phyloP scores from a whole-genome alignment of 768 basidiomycete genomes.

The Auricularia auricula-judae region DNA sequence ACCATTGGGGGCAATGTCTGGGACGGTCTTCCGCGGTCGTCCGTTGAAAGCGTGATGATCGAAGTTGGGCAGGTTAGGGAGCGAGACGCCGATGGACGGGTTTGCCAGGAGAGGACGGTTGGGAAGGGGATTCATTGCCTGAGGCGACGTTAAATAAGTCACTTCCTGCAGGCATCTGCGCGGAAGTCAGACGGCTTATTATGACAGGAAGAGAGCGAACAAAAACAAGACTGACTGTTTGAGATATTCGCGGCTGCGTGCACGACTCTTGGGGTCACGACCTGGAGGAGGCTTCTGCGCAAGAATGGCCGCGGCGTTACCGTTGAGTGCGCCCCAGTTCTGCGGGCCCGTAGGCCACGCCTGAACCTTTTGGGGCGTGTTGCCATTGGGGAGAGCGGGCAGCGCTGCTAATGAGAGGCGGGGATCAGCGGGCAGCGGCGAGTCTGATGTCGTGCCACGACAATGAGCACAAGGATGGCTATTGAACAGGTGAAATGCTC shows the following conservation, averaged over 20 bases:
- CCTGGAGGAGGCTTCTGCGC: constrained; percentile 63
- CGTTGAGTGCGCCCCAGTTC: constrained; percentile 22
- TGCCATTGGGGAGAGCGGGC: constrained; percentile 40
- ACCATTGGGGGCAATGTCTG: constrained; percentile 39
- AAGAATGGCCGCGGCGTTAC: constrained; percentile 30
- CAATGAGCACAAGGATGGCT: constrained; percentile 8
- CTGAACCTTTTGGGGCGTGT: constrained; percentile 29
- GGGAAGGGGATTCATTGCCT: constrained; percentile 94
- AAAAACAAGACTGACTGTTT: constrained; percentile 62
- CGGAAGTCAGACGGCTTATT: background rate
- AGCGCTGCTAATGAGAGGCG: constrained; percentile 30
- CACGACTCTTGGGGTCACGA: constrained; percentile 91
- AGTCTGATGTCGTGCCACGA: constrained; percentile 36
- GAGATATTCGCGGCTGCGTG: constrained; percentile 89
- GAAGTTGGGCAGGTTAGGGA: constrained; percentile 64
- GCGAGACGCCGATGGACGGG: constrained; percentile 47
- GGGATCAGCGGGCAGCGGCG: constrained; percentile 54
- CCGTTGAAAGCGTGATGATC: constrained; percentile 68
- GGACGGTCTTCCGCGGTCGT: constrained; percentile 69
- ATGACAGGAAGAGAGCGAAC: constrained; percentile 7
- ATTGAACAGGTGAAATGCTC: constrained; percentile 2
- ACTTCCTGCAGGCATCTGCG: constrained; percentile 92
- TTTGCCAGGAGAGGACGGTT: constrained; percentile 70
- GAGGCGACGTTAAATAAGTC: constrained; percentile 90
- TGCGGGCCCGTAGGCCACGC: constrained; percentile 25